Percentiles rank a stretch among this genome's conserved stretches.
These are phyloP conservation scores for Grosmannia clavigera DNA, from an alignment of 2,329 filamentous ascomycete species.

Conservation along the genomic window DNA sequence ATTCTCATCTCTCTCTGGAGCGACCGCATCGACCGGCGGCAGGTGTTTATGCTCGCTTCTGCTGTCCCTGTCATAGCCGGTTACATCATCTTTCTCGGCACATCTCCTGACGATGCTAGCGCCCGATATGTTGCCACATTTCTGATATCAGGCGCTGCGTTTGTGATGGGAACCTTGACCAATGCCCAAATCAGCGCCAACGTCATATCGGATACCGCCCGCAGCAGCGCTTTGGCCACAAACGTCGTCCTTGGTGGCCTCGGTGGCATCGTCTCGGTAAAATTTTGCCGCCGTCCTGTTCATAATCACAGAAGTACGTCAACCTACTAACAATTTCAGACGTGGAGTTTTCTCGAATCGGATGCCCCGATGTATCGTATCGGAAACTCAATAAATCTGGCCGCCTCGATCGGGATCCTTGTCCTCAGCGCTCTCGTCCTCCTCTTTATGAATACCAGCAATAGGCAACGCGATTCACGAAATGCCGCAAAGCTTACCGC, in stretches of 20 bases:
- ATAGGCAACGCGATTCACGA: conserved; percentile 39
- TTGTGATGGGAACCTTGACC: conserved; percentile 33
- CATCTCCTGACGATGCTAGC: conserved; percentile 6
- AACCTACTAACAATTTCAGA: neutral
- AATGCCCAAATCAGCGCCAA: conserved; percentile 40
- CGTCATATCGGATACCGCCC: conserved; percentile 36
- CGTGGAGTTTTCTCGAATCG: conserved; percentile 20
- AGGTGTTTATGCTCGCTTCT: neutral
- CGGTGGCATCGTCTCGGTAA: conserved; percentile 24
- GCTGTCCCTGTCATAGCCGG: neutral
- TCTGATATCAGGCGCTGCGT: conserved; percentile 28
- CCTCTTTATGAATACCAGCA: conserved; percentile 52
- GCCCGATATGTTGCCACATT: conserved; percentile 25
- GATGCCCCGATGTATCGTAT: conserved; percentile 23
- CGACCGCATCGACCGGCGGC: neutral
- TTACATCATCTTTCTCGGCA: neutral
- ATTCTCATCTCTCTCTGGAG: conserved; percentile 3
- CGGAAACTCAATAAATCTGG: conserved; percentile 19
- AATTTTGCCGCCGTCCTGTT: neutral
- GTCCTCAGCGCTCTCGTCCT: conserved; percentile 27
- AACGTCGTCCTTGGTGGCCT: conserved; percentile 51
- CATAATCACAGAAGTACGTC: too few relatives aligned
- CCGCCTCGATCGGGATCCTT: conserved; percentile 2
- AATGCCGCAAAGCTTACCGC: conserved; percentile 13
- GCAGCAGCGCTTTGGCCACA: conserved; percentile 46